A percentile compares a stretch with the other conserved stretches of the same genome.
These are phyloP conservation scores for Silene vulgaris DNA, from an alignment of 179 eudicot species.

Conservation along the genomic window DNA sequence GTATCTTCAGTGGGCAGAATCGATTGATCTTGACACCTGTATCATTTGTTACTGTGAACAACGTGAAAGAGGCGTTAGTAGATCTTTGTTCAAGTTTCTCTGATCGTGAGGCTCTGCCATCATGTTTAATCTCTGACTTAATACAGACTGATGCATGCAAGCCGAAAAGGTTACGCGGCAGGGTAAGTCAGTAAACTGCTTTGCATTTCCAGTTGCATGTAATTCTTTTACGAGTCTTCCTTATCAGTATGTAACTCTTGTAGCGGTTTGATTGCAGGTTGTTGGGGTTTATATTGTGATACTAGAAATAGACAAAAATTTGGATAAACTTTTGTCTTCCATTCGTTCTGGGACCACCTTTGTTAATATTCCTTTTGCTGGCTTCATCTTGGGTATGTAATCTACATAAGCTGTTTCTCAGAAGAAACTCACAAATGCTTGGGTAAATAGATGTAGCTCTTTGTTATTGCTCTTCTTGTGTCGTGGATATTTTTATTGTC, in stretches of 20 bases:
- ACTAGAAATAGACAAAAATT: constrained; percentile 39
- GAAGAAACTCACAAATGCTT: not conserved
- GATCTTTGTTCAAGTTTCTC: constrained; percentile 22
- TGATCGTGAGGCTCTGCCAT: constrained; percentile 27
- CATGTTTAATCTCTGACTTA: constrained; percentile 45
- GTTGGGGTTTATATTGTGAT: constrained; percentile 57
- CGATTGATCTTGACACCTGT: constrained; percentile 54
- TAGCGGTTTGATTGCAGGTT: constrained; percentile 40
- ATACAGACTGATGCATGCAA: constrained; percentile 30
- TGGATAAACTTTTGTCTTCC: constrained; percentile 30
- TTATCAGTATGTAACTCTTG: not conserved
- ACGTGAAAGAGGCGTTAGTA: constrained; percentile 34
- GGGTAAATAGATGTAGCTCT: not conserved
- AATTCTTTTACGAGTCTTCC: not conserved
- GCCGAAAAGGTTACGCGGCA: constrained; percentile 51
- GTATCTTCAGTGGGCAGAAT: constrained; percentile 46
- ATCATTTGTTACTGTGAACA: constrained; percentile 59
- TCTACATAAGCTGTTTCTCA: not conserved
- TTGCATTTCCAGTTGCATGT: constrained; percentile 13
- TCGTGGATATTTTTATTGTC: not conserved
- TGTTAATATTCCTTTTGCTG: constrained; percentile 63
- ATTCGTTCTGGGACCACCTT: constrained; percentile 24
- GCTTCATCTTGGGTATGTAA: constrained; percentile 68
- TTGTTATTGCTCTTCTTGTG: constrained; percentile 5
- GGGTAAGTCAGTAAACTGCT: constrained; percentile 39